These are phyloP conservation scores for Plasmodium knowlesi DNA, from an alignment of 169 alveolate species.

Conservation along the genomic window DNA sequence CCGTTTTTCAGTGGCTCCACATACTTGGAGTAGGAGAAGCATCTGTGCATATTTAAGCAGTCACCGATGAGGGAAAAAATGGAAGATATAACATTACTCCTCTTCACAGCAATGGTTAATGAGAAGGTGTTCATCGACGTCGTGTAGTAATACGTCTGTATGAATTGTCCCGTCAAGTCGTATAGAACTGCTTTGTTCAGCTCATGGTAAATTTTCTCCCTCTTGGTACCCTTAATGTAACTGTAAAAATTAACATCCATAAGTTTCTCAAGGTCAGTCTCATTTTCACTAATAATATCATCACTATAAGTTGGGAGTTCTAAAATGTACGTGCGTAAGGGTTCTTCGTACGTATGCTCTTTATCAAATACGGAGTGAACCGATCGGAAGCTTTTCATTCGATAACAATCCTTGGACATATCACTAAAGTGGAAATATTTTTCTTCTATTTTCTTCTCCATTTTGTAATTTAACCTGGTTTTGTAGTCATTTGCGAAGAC, in stretches of 20 bases:
- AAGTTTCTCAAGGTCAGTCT: conserved; percentile 78
- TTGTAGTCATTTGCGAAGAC: conserved; percentile 83
- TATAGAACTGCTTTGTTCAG: conserved; percentile 79
- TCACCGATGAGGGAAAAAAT: conserved; percentile 87
- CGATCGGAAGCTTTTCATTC: conserved; percentile 88
- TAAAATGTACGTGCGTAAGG: conserved; percentile 85
- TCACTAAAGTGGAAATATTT: conserved; percentile 81
- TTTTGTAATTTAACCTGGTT: conserved; percentile 82
- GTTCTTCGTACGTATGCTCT: conserved; percentile 80
- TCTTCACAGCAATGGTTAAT: conserved; percentile 85
- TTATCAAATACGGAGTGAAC: conserved; percentile 86
- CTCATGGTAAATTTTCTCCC: conserved; percentile 82
- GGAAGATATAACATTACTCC: conserved; percentile 81
- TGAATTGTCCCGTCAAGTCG: conserved; percentile 80
- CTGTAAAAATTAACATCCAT: conserved; percentile 82
- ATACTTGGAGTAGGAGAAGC: conserved; percentile 86
- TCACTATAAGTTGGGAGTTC: conserved; percentile 80
- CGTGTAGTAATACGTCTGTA: conserved; percentile 79
- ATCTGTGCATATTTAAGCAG: conserved; percentile 84
- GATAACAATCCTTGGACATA: conserved; percentile 79
- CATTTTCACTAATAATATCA: conserved; percentile 80
- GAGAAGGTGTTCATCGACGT: conserved; percentile 76
- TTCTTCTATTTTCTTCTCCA: conserved; percentile 84
- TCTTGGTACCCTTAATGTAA: conserved; percentile 82
- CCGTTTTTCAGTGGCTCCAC: conserved; percentile 84